Percentiles rank a stretch among this genome's conserved stretches.
Evolutionary conservation across 306 rosid species (phyloP).

Genomic region (Cicer bijugum): DNA sequence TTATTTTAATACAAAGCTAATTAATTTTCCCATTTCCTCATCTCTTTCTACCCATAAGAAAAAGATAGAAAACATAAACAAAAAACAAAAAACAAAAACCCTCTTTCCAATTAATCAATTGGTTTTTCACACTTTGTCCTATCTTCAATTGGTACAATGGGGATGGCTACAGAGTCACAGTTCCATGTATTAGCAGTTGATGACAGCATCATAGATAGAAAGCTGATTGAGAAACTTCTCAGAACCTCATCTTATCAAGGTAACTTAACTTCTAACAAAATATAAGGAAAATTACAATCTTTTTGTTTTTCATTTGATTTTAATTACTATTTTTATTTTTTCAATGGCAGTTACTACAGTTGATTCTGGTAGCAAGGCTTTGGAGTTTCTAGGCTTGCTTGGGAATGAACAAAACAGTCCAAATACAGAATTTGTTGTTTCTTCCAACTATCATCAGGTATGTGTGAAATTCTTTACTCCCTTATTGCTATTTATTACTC

Average conservation of each 20-base stretch:
- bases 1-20: constrained; percentile 59
- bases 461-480: too few relatives aligned
- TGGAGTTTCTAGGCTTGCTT: constrained; percentile 79
- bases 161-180: constrained; percentile 73
- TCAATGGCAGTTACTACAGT: constrained; percentile 82
- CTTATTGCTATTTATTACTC: too few relatives aligned
- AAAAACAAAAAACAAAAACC: constrained; percentile 7
- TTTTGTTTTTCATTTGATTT: not conserved
- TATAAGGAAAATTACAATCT: too few relatives aligned
- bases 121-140: constrained; percentile 11
- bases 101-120: not conserved
- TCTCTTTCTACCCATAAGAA: not conserved
- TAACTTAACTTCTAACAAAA: constrained; percentile 14
- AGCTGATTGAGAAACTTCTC: constrained; percentile 81
- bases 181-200: constrained; percentile 94
- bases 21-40: constrained; percentile 35
- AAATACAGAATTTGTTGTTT: constrained; percentile 52
- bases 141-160: constrained; percentile 57
- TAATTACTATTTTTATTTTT: constrained; percentile 16
- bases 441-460: constrained; percentile 46
- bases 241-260: constrained; percentile 91
- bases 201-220: constrained; percentile 84
- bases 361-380: constrained; percentile 96
- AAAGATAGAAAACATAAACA: not conserved
- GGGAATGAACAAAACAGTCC: constrained; percentile 60